These are phyloP conservation scores for Parvularia atlantis DNA, from an alignment of 78 protist genomes.

Conservation along the genomic window DNA sequence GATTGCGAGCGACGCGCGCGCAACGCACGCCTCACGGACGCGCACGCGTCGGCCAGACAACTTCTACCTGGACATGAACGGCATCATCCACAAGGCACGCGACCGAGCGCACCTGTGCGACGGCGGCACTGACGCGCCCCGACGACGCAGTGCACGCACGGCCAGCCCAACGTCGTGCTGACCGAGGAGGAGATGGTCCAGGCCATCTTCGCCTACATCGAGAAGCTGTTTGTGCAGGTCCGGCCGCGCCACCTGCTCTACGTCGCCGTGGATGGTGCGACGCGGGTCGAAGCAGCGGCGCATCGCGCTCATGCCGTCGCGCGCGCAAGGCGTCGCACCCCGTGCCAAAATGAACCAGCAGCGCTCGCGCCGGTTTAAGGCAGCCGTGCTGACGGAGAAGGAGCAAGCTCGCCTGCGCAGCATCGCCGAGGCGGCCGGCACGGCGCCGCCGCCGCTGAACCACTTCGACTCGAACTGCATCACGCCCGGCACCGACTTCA, in stretches of 20 bases:
- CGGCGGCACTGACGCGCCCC: too few species aligned
- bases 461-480: slow-evolving; percentile 93
- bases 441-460: too few species aligned
- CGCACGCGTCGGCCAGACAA: too few species aligned
- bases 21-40: too few species aligned
- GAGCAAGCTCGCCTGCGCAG: slow-evolving; percentile 21
- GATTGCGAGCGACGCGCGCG: too few species aligned
- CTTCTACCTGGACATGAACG: slow-evolving; percentile 36
- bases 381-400: too few species aligned
- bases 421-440: not conserved
- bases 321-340: slow-evolving; percentile 85
- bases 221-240: slow-evolving; percentile 1
- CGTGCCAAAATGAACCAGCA: slow-evolving; percentile 97
- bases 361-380: slow-evolving; percentile 67
- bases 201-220: slow-evolving; percentile 12
- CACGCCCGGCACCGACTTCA: slow-evolving; percentile 78
- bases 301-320: too few species aligned
- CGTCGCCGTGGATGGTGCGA: slow-evolving; percentile 47
- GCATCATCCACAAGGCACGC: slow-evolving; percentile 33
- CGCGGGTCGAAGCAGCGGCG: too few species aligned
- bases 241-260: slow-evolving; percentile 28
- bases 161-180: not conserved
- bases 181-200: not conserved
- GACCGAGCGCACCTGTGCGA: too few species aligned
- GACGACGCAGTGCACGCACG: slow-evolving; percentile 3